Evolutionary conservation across 805 yeast species (phyloP).

Genomic region (Monosporozyma yasuniensis): DNA sequence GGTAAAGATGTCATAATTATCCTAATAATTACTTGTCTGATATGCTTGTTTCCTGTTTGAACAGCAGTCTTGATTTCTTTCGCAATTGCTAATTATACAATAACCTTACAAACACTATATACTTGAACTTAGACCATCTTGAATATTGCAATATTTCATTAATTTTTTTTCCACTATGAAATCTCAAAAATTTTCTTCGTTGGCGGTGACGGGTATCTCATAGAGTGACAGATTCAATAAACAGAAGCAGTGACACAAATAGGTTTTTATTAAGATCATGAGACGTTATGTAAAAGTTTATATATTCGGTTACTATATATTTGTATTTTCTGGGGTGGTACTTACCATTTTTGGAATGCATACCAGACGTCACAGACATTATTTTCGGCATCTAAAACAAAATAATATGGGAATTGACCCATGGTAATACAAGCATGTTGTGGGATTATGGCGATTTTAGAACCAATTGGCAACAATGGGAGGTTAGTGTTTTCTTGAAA

Average conservation of each 20-base stretch:
- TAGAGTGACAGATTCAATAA: background rate
- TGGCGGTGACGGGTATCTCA: constrained; percentile 2
- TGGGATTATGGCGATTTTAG: constrained; percentile 47
- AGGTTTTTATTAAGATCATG: background rate
- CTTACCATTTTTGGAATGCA: constrained; percentile 47
- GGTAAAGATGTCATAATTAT: constrained; percentile 5
- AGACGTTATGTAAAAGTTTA: background rate
- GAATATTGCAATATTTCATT: background rate
- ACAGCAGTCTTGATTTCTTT: background rate
- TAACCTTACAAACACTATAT: background rate
- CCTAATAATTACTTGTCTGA: background rate
- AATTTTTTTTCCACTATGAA: background rate
- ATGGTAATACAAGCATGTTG: constrained; percentile 72
- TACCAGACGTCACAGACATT: constrained; percentile 54
- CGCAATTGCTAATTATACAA: background rate
- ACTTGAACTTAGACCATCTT: background rate
- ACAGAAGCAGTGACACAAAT: background rate
- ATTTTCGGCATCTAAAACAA: constrained; percentile 41
- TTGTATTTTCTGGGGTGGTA: background rate
- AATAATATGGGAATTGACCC: constrained; percentile 50
- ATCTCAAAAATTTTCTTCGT: constrained; percentile 9
- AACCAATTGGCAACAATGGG: constrained; percentile 32
- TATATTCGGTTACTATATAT: background rate
- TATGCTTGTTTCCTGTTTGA: background rate
- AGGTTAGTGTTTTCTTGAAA: constrained; percentile 18